Base-by-base conservation (phyloP, 2,329 filamentous ascomycete genomes). In the Dothidotthia symphoricarpi region DNA sequence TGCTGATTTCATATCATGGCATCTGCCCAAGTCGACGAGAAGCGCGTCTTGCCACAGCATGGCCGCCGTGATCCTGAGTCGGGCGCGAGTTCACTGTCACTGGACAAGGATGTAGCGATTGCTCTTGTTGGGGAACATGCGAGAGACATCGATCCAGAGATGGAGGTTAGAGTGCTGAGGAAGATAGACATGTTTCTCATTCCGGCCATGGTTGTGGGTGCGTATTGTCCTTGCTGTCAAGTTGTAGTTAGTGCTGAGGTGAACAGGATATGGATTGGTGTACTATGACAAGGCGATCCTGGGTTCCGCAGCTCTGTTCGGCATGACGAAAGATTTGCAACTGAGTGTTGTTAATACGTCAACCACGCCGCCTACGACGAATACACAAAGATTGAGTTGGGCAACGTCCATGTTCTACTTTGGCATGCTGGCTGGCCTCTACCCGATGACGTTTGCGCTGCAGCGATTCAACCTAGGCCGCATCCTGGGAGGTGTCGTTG, bases 331-430 rank as follows among this genome's bases (percentile, higher is more conserved):
- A 3, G 84, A 88, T 56, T 74, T 89, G 3, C 47, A 69, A 1
- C 75, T 89, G 28, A 73, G 73, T 19, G 67, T 85, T 3, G 66
- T 76, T 6, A 66, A 77, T 45, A 57, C 70, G n/a, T 63, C 69
- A 1, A 73, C 68, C 2, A 69, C 62, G 1, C 81, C 82, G 0
- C 74, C 61, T 0, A 76, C 75, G 0, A 77, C 76, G 12, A 77
- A 85, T 56, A 88, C 86, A 0, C 75, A 77, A 0, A 76, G 85
- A 9, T 75, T 89, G 17, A 82, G 77, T 49, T 89, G 85, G 85
- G 85, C 85, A 2, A 88, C 84, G 0, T 88, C 83, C 0, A 73
- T 88, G 54, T 88, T 89, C 69, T 89, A 88, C 69, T 88, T 89
- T 50, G 85, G 85, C 25, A 86, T 86, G 83, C 73, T 90, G 2